A percentile compares a stretch with the other conserved stretches of the same genome.
These are phyloP conservation scores for Carex arenaria DNA, from an alignment of 202 grass and related monocot species.

Conservation along the genomic window DNA sequence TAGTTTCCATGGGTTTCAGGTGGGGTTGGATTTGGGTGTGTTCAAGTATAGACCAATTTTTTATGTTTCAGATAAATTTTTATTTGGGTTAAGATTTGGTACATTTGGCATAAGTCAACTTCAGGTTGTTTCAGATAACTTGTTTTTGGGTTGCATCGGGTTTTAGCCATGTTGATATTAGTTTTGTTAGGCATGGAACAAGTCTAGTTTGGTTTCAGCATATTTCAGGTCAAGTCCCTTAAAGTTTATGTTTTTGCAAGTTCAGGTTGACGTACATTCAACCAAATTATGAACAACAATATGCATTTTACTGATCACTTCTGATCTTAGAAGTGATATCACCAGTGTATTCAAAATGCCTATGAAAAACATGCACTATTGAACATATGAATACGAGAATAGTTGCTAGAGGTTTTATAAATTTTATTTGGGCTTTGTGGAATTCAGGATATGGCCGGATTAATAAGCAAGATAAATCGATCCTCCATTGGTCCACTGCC, in stretches of 20 bases:
- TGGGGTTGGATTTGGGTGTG: background rate
- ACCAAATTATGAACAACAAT: background rate
- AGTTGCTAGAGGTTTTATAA: background rate
- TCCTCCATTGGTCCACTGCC: slow-evolving; percentile 95
- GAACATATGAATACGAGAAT: background rate
- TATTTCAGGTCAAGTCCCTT: background rate
- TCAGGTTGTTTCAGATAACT: background rate
- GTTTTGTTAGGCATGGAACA: background rate
- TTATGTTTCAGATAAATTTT: background rate
- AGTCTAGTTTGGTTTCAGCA: background rate
- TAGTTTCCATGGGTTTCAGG: background rate
- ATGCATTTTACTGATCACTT: background rate
- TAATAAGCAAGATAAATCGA: slow-evolving; percentile 99
- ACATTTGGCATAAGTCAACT: background rate
- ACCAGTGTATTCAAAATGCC: background rate
- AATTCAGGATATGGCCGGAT: slow-evolving; percentile 97
- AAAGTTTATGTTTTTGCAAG: background rate
- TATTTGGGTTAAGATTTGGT: background rate
- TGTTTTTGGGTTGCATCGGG: background rate
- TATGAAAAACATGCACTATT: background rate
- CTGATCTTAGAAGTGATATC: background rate
- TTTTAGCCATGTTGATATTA: background rate
- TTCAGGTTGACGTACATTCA: background rate
- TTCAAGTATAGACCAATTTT: background rate
- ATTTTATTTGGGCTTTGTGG: background rate